These are phyloP conservation scores for Mucor velutinosus DNA, from an alignment of 371 early-diverging fungal species.

Conservation along the genomic window DNA sequence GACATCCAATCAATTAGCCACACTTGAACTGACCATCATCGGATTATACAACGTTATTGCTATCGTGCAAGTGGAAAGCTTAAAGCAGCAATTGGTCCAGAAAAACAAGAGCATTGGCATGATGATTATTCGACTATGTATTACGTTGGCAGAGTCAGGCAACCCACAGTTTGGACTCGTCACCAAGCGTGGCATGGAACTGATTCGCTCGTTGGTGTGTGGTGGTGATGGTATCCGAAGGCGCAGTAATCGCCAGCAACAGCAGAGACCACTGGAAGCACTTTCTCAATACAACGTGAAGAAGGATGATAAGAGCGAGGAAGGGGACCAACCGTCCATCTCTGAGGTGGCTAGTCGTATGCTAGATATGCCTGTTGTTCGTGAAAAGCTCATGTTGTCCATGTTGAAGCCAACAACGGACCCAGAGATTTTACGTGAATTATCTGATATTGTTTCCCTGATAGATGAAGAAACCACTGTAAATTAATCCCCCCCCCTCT, in stretches of 20 bases:
- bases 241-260: constrained; percentile 11
- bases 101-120: constrained; percentile 45
- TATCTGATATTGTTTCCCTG: constrained; percentile 41
- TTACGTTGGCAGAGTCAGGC: constrained; percentile 56
- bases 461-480: constrained; percentile 42
- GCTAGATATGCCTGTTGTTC: constrained; percentile 41
- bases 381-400: constrained; percentile 47
- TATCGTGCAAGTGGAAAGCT: constrained; percentile 30
- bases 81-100: constrained; percentile 40
- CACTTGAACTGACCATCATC: constrained; percentile 56
- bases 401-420: constrained; percentile 48
- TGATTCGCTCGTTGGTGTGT: constrained; percentile 42
- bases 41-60: constrained; percentile 57
- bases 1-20: constrained; percentile 55
- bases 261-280: constrained; percentile 7
- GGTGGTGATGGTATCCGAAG: constrained; percentile 42
- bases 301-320: constrained; percentile 14
- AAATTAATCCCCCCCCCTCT: not conserved
- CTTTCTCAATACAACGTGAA: not conserved
- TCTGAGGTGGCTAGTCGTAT: constrained; percentile 32
- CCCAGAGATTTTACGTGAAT: constrained; percentile 41
- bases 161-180: constrained; percentile 43
- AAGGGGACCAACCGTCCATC: constrained; percentile 21
- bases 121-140: constrained; percentile 53
- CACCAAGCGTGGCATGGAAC: constrained; percentile 46